These are phyloP conservation scores for Podospora appendiculata DNA, from an alignment of 495 filamentous ascomycete species.

Conservation along the genomic window DNA sequence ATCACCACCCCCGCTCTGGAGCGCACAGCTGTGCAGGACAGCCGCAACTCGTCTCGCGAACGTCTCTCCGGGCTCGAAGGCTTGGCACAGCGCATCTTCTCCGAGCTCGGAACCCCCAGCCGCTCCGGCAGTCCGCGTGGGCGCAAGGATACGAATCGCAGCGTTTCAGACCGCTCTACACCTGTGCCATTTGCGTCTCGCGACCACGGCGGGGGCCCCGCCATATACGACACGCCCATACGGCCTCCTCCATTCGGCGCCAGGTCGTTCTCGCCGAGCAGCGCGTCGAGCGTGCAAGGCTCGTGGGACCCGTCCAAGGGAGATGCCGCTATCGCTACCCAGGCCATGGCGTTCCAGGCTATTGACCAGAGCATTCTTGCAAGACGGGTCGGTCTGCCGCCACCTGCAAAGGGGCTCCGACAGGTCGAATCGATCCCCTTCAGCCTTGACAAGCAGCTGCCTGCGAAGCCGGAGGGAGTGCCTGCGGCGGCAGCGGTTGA, in stretches of 20 bases:
- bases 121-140: conserved; percentile 42
- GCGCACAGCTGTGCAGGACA: conserved; percentile 23
- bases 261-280: conserved; percentile 31
- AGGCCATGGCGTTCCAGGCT: conserved; percentile 43
- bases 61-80: conserved; percentile 43
- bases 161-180: conserved; percentile 22
- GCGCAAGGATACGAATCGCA: conserved; percentile 28
- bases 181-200: conserved; percentile 21
- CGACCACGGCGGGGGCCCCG: conserved; percentile 16
- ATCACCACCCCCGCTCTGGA: conserved; percentile 20
- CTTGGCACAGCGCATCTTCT: conserved; percentile 49
- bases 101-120: conserved; percentile 43
- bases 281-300: conserved; percentile 11
- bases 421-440: conserved; percentile 31
- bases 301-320: conserved; percentile 13
- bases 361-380: conserved; percentile 46
- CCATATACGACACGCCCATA: conserved; percentile 16
- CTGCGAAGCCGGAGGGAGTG: conserved; percentile 13
- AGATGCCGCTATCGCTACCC: conserved; percentile 27
- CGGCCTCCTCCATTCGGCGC: conserved; percentile 11
- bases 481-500: conserved; percentile 12
- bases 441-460: conserved; percentile 23
- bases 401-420: conserved; percentile 7
- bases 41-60: conserved; percentile 32
- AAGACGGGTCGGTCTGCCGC: conserved; percentile 34